Conservation (phyloP, 169 alveolate genomes). For the Babesia sp. region DNA sequence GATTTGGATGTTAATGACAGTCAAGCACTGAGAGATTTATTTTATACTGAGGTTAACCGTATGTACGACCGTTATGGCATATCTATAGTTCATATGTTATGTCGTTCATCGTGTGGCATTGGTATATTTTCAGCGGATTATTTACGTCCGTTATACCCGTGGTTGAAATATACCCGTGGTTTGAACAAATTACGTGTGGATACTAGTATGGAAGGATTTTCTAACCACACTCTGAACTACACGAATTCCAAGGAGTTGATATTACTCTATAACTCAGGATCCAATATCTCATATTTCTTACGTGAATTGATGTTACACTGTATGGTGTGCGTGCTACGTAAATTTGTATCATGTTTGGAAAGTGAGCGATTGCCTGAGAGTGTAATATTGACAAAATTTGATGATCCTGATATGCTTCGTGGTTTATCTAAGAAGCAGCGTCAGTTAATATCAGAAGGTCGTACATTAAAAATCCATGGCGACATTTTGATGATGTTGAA, state of each 20-base stretch:
- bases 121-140: conserved; percentile 5
- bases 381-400: background rate
- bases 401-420: background rate
- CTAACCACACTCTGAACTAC: conserved; percentile 20
- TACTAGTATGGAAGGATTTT: background rate
- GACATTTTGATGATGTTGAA: conserved; percentile 28
- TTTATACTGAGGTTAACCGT: background rate
- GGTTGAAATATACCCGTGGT: conserved; percentile 20
- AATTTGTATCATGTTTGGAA: background rate
- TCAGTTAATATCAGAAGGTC: background rate
- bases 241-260: background rate
- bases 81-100: conserved; percentile 20
- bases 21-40: conserved; percentile 9
- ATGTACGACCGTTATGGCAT: conserved; percentile 4
- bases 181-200: conserved; percentile 1
- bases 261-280: conserved; percentile 1
- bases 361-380: conserved; percentile 7
- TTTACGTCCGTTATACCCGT: conserved; percentile 21
- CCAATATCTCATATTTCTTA: background rate
- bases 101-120: conserved; percentile 8
- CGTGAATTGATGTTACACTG: conserved; percentile 32
- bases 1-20: conserved; percentile 9
- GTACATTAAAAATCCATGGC: conserved; percentile 26
- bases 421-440: conserved; percentile 9
- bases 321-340: conserved; percentile 12